These are phyloP conservation scores for Rhizopogon salebrosus DNA, from an alignment of 768 basidiomycete genomes.

Conservation along the genomic window DNA sequence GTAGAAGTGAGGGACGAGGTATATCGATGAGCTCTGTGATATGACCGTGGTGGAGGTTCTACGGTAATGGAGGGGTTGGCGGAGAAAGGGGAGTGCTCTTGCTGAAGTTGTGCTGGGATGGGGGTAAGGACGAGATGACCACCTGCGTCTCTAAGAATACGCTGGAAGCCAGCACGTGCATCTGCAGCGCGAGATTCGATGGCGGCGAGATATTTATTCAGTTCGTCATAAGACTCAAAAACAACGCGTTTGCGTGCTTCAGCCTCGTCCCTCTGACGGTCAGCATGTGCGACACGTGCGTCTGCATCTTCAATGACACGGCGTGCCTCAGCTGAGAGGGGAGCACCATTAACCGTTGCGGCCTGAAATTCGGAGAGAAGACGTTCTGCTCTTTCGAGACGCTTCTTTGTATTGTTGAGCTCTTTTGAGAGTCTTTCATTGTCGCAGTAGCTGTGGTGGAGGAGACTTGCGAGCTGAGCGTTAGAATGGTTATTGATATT, in stretches of 20 bases:
- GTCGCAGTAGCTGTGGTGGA: conserved; percentile 49
- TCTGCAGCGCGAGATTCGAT: conserved; percentile 45
- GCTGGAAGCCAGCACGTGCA: conserved; percentile 41
- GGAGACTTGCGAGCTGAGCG: conserved; percentile 53
- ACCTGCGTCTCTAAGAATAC: conserved; percentile 41
- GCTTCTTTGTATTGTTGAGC: conserved; percentile 33
- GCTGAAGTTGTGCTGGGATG: conserved; percentile 19
- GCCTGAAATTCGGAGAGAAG: conserved; percentile 27
- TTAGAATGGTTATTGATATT: conserved; percentile 28
- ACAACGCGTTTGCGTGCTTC: conserved; percentile 41
- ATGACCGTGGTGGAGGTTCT: conserved; percentile 15
- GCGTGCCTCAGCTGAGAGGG: conserved; percentile 27
- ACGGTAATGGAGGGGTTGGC: conserved; percentile 24
- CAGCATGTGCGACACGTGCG: conserved; percentile 43
- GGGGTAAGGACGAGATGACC: conserved; percentile 35
- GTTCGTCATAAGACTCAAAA: conserved; percentile 44
- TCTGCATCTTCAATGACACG: conserved; percentile 42
- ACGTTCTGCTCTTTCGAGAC: conserved; percentile 53
- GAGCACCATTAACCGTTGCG: conserved; percentile 12
- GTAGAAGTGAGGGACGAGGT: conserved; percentile 22
- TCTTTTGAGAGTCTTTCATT: conserved; percentile 47
- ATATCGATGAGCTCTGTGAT: conserved; percentile 16
- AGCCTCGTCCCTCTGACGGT: conserved; percentile 50
- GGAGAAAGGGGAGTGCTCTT: conserved; percentile 14
- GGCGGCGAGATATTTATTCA: conserved; percentile 41